Percentiles rank a stretch among this genome's conserved stretches.
Conservation (phyloP, 805 yeast genomes). For the Kluyveromyces starmeri region DNA sequence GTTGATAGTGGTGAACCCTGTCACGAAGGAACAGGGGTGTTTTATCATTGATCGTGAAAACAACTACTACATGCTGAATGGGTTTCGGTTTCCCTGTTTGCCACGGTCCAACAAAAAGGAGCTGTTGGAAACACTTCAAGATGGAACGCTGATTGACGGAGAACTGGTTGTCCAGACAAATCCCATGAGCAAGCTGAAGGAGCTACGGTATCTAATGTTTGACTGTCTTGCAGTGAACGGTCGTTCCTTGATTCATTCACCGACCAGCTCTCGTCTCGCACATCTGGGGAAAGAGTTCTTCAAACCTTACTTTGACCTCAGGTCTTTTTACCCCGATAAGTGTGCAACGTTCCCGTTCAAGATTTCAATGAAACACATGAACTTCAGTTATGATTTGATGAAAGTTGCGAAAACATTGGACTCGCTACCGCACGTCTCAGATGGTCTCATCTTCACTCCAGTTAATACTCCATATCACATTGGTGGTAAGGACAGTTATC, state of each 20-base stretch:
- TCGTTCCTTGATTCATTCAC: conserved; percentile 55
- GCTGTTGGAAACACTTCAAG: conserved; percentile 48
- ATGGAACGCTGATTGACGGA: conserved; percentile 88
- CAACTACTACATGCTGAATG: conserved; percentile 73
- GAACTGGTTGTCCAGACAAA: conserved; percentile 72
- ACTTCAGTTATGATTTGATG: conserved; percentile 65
- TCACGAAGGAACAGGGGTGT: conserved; percentile 76
- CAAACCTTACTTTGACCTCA: conserved; percentile 70
- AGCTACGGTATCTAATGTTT: conserved; percentile 75
- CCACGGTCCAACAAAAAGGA: conserved; percentile 28
- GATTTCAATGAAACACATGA: conserved; percentile 81
- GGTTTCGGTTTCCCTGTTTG: conserved; percentile 70
- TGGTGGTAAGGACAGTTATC: conserved; percentile 73
- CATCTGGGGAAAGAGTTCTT: conserved; percentile 74
- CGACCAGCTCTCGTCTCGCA: conserved; percentile 75
- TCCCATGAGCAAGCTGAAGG: conserved; percentile 46
- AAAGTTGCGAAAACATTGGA: conserved; percentile 66
- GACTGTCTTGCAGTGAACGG: conserved; percentile 86
- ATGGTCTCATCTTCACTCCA: conserved; percentile 90
- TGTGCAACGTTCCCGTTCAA: conserved; percentile 76
- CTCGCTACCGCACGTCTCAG: conserved; percentile 76
- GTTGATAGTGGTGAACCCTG: conserved; percentile 52
- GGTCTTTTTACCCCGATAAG: conserved; percentile 61
- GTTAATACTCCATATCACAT: conserved; percentile 77
- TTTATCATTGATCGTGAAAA: conserved; percentile 84